Percentiles rank a stretch among this genome's conserved stretches.
phyloP scores from a whole-genome alignment of 225 moss, liverwort and hornwort species.

The Neckera pumila region DNA sequence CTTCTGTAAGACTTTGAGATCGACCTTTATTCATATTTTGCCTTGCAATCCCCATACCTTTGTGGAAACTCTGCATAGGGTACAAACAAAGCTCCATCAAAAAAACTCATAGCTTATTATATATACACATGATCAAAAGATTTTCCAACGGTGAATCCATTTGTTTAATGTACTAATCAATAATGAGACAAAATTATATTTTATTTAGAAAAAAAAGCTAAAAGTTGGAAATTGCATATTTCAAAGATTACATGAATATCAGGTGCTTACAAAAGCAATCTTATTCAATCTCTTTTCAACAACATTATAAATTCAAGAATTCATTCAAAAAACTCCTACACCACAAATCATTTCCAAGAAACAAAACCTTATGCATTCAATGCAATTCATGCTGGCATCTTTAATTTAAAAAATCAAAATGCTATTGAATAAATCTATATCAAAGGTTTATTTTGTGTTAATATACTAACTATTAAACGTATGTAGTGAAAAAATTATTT shows the following conservation, averaged over 20 bases:
- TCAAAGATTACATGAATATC: no score
- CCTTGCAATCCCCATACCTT: slow-evolving; percentile 48
- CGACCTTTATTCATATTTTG: slow-evolving; percentile 54
- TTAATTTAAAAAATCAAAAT: no score
- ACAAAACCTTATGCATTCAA: background rate
- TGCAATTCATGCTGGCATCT: fast-evolving
- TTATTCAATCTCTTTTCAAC: background rate
- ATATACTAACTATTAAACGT: background rate
- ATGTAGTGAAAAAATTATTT: background rate
- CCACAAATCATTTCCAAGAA: background rate
- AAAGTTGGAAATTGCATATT: background rate
- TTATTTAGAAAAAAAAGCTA: no score
- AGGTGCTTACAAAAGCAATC: fast-evolving
- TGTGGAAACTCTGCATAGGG: slow-evolving; percentile 40
- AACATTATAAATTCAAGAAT: background rate
- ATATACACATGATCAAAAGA: no score
- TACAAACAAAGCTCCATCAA: background rate
- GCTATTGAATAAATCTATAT: no score
- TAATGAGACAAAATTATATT: background rate
- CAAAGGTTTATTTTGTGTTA: background rate
- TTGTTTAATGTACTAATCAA: no score
- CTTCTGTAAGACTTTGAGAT: slow-evolving; percentile 58
- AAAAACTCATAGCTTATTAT: background rate
- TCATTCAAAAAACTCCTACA: no score
- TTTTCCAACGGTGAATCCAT: background rate